Evolutionary conservation across 2,329 filamentous ascomycete species (phyloP).

Genomic region (Sarocladium kiliense): DNA sequence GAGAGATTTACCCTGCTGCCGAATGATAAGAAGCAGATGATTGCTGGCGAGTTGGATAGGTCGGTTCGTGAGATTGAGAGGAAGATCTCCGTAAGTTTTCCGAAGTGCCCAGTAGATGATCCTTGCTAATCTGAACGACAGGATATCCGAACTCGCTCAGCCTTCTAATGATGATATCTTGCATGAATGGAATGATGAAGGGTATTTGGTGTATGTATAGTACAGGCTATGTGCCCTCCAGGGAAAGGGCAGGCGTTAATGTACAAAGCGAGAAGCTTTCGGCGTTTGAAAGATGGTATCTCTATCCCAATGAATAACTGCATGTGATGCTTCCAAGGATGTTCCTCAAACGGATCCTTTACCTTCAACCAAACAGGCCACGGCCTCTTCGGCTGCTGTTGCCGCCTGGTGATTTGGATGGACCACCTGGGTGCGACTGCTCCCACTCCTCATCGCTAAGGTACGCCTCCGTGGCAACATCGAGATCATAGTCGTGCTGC

Average conservation of each 20-base stretch:
- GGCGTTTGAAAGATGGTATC: conserved; percentile 14
- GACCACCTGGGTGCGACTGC: conserved; percentile 46
- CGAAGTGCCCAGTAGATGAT: background rate
- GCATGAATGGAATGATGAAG: conserved; percentile 10
- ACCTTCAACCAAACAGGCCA: background rate
- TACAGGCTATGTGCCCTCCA: conserved; percentile 20
- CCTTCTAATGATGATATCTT: conserved; percentile 38
- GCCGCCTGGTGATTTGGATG: background rate
- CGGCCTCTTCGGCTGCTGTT: conserved; percentile 15
- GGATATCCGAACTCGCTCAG: conserved; percentile 55
- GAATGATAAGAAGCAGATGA: conserved; percentile 89
- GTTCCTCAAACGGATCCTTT: no score
- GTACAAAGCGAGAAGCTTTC: conserved; percentile 21
- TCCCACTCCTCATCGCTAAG: conserved; percentile 74
- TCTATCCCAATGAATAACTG: conserved; percentile 12
- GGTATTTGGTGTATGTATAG: conserved; percentile 18
- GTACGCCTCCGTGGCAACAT: conserved; percentile 57
- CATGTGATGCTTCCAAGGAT: no score
- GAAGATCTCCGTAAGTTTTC: conserved; percentile 68
- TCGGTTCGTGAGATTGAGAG: conserved; percentile 91
- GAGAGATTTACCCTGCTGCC: conserved; percentile 82
- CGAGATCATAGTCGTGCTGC: conserved; percentile 62
- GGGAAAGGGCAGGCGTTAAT: conserved; percentile 23
- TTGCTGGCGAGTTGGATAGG: conserved; percentile 87
- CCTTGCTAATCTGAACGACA: conserved; percentile 16